These are phyloP conservation scores for Vaccinium darrowii DNA, from an alignment of 148 eudicot species.

Conservation along the genomic window DNA sequence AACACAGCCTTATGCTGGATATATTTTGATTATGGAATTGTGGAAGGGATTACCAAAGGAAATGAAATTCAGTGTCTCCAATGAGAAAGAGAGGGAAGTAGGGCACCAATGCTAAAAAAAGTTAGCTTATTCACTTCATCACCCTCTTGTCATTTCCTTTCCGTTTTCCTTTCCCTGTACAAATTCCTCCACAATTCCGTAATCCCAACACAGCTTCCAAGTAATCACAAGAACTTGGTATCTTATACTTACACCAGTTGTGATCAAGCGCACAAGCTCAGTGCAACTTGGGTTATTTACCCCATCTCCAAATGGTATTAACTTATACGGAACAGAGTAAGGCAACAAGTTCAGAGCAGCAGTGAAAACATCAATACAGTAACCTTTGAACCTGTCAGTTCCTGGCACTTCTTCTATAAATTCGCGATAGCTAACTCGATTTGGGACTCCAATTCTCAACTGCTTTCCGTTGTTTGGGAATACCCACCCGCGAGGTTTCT, in stretches of 20 bases:
- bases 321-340: constrained; percentile 61
- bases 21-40: neutral
- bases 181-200: neutral
- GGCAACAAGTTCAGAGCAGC: constrained; percentile 72
- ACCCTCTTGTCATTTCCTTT: neutral
- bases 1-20: neutral
- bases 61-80: neutral
- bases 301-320: constrained; percentile 65
- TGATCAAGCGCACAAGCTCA: constrained; percentile 45
- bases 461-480: constrained; percentile 54
- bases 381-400: constrained; percentile 48
- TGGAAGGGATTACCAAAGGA: neutral
- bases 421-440: constrained; percentile 52
- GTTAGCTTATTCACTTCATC: neutral
- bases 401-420: constrained; percentile 42
- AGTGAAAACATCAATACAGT: constrained; percentile 67
- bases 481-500: constrained; percentile 83
- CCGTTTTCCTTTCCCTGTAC: neutral
- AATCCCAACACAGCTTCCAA: constrained; percentile 42
- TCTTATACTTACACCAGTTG: constrained; percentile 53
- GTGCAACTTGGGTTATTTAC: constrained; percentile 50
- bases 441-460: constrained; percentile 70
- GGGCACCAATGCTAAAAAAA: neutral
- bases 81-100: neutral
- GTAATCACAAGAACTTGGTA: neutral